Conservation (phyloP, 441 rosid species). For the Syzygium syzygioides region DNA sequence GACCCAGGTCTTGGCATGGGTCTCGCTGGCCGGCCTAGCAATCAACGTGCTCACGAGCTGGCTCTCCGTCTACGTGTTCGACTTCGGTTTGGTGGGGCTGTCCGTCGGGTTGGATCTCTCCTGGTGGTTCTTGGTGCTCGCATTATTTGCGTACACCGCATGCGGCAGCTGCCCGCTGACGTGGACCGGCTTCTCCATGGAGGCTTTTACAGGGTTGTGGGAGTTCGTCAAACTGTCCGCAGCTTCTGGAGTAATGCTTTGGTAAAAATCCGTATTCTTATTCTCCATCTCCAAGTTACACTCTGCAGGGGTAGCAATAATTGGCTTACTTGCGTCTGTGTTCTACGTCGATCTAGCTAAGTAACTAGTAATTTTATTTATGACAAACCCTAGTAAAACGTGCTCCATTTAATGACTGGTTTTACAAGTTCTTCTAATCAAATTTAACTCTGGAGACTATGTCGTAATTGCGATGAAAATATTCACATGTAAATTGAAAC, state of each 20-base stretch:
- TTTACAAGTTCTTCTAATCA: neutral
- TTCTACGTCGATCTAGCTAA: neutral
- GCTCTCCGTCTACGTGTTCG: neutral
- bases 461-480: neutral
- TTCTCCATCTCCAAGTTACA: neutral
- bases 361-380: too few species aligned
- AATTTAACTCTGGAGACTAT: neutral
- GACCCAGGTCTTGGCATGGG: neutral
- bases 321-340: neutral
- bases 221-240: neutral
- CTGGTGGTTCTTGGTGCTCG: neutral
- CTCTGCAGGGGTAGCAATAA: neutral
- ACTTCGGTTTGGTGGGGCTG: neutral
- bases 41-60: neutral
- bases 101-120: neutral
- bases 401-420: too few species aligned
- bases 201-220: neutral
- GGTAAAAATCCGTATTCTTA: neutral
- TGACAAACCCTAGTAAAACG: too few species aligned
- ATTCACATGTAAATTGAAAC: neutral
- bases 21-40: neutral
- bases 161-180: neutral
- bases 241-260: neutral
- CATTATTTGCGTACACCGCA: neutral
- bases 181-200: slow-evolving; percentile 2